Base-by-base conservation (phyloP, 2,329 filamentous ascomycete genomes). In the Geosmithia putterillii region DNA sequence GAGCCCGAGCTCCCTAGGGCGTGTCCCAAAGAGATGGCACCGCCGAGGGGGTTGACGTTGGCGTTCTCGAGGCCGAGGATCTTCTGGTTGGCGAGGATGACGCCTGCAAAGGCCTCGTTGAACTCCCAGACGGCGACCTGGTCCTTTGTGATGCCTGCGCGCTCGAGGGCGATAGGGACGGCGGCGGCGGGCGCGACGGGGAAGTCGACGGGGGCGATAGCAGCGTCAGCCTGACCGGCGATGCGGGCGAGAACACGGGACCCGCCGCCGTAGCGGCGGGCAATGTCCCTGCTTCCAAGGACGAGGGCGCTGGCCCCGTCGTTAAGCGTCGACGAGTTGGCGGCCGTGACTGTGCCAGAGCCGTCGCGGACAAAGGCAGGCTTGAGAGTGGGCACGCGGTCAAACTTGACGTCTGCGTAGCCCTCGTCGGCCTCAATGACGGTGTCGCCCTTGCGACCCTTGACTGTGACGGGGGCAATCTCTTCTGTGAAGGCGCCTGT, bases 71-170 rank as follows among this genome's bases (percentile, higher is more conserved):
- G 75, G 38, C 83, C 86, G 28, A 95, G 75, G 48, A 94, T 88
- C 81, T 94, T 89, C 55, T 86, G 83, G 57, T 96, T 95, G 37
- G 90, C 89, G 59, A 92, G 88, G 62, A 95, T 92, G 23, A 95
- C 89, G 4, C 86, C 86, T 22, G 92, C 90, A 59, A 98, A 98
- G 0, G 92, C 92, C 67, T 98, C 92, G 62, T 98, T 98, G 64
- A 98, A 95, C 62, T 96, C 92, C 90, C 92, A 96, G 19, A 95
- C 69, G 5, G 90, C 81, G 39, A 98, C 87, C 61, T 96, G 85
- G 40, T 94, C 83, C 64, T 89, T 87, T 50, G 79, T 86, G 51
- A 98, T 89, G 10, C 90, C 89, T 1, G 92, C 92, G 45, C 89
- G 76, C 63, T 88, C 76, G 42, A 98, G 72, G 10, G 89, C 89